phyloP scores from a whole-genome alignment of 176 grass and related monocot species.

The Oropetium thomaeum region DNA sequence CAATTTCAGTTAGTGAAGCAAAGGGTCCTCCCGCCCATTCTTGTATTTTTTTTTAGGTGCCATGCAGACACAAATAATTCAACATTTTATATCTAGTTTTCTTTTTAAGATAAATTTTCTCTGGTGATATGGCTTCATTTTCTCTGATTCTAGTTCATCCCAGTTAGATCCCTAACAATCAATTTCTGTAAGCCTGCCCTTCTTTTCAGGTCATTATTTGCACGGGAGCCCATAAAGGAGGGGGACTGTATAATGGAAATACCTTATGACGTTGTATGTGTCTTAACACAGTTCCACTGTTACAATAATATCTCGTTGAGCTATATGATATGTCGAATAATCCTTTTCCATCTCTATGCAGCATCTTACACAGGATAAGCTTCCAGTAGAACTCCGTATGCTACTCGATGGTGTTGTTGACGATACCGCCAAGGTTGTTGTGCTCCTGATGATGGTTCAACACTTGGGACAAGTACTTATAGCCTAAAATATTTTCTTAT shows the following conservation, averaged over 20 bases:
- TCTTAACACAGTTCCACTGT: neutral
- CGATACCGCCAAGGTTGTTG: constrained; percentile 27
- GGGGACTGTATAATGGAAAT: constrained; percentile 57
- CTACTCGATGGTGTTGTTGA: constrained; percentile 19
- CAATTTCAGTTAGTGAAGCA: neutral
- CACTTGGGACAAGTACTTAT: constrained; percentile 34
- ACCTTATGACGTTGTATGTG: constrained; percentile 43
- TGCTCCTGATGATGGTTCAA: constrained; percentile 58
- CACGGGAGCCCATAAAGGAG: constrained; percentile 26
- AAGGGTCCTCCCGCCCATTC: neutral
- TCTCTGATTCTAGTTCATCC: neutral
- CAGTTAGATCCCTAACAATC: neutral
- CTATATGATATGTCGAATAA: neutral
- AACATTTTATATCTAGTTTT: too few relatives aligned
- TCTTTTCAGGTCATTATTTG: constrained; percentile 48
- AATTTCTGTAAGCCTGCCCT: neutral
- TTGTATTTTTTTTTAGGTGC: neutral
- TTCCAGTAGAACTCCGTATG: constrained; percentile 28
- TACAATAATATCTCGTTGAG: neutral
- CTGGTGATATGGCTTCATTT: too few relatives aligned
- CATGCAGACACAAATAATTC: neutral
- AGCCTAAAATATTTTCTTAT: neutral
- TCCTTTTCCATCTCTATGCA: constrained; percentile 28
- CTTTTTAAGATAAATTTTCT: neutral
- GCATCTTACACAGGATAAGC: constrained; percentile 45